Base-by-base conservation (phyloP, 1,284 basidiomycete genomes). In the Cryptococcus hybrid region DNA sequence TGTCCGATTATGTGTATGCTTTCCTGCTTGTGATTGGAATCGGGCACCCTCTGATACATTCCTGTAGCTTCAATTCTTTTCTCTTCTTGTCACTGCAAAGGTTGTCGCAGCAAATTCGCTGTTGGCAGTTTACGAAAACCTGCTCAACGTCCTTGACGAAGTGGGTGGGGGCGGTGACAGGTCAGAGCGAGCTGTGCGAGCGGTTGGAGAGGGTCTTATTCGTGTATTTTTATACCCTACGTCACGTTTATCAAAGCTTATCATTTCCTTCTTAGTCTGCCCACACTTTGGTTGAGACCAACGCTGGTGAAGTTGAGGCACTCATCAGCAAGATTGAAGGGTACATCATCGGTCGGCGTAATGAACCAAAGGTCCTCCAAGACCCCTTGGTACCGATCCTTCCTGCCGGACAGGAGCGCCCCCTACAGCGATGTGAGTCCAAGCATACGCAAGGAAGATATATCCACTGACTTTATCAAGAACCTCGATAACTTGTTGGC, bases 161-260 rank as follows among this genome's bases (percentile, higher is more conserved):
- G 90, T 94, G 62, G 90, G 89, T 48, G 90, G 92, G 1, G 91
- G 91, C 5, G 87, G 90, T 61, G 86, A 87, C 37, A 84, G 93
- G 15, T 90, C 89, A 0, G 89, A 92, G 73, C 84, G 86, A 49
- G 91, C 90, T 0, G 88, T 89, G 1, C 78, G 92, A 18, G 92
- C 90, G 75, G 91, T 92, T 15, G 88, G 86, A 6, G 92, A 96
- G 73, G 91, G 90, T 7, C 80, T 96, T 3, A 85, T 93, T 74
- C 86, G 91, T 60, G 90, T 88, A 47, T 11, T 7, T 47, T 47
- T 47, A 30, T 3, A 62, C 84, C 76, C 42, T 8, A 38, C 51
- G 55, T 60, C 9, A 56, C 12, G 40, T 38, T 57, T 56, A 42
- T 61, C 66, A 54, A 61, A 52, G 11, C 2, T 77, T 89, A 55